These are phyloP conservation scores for Agrocybe pediades DNA, from an alignment of 768 basidiomycete genomes.

Conservation along the genomic window DNA sequence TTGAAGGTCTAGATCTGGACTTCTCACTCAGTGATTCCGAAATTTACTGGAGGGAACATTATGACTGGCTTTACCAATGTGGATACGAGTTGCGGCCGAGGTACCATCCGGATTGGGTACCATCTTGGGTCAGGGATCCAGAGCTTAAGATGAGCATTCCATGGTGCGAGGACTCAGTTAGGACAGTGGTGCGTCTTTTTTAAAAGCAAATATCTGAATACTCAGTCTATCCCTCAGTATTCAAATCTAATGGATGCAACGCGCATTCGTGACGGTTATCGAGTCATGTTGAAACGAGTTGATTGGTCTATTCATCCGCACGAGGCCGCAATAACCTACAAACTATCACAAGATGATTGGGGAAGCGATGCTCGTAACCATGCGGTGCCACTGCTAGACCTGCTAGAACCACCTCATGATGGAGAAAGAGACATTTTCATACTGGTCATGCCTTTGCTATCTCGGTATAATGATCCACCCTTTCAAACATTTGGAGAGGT, in stretches of 20 bases:
- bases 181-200: not conserved
- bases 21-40: too few relatives aligned
- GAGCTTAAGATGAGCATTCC: not conserved
- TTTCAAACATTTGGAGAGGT: constrained; percentile 38
- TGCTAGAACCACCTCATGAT: constrained; percentile 12
- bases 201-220: not conserved
- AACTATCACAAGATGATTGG: constrained; percentile 21
- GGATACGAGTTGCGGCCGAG: constrained; percentile 35
- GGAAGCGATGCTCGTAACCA: constrained; percentile 28
- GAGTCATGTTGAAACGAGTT: constrained; percentile 14
- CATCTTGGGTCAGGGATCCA: constrained; percentile 31
- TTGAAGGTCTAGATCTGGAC: too few relatives aligned
- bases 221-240: not conserved
- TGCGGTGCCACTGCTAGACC: constrained; percentile 27
- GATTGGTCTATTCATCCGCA: constrained; percentile 13
- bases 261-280: not conserved
- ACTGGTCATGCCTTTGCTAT: constrained; percentile 34
- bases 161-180: not conserved
- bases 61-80: constrained; percentile 28
- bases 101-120: constrained; percentile 32
- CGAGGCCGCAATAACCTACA: constrained; percentile 26
- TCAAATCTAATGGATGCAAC: constrained; percentile 7
- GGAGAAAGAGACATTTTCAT: constrained; percentile 16
- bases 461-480: constrained; percentile 24
- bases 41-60: constrained; percentile 29